Percentiles rank a stretch among this genome's conserved stretches.
Evolutionary conservation across 2,329 filamentous ascomycete species (phyloP).

Genomic region (Lithohypha guttulata): DNA sequence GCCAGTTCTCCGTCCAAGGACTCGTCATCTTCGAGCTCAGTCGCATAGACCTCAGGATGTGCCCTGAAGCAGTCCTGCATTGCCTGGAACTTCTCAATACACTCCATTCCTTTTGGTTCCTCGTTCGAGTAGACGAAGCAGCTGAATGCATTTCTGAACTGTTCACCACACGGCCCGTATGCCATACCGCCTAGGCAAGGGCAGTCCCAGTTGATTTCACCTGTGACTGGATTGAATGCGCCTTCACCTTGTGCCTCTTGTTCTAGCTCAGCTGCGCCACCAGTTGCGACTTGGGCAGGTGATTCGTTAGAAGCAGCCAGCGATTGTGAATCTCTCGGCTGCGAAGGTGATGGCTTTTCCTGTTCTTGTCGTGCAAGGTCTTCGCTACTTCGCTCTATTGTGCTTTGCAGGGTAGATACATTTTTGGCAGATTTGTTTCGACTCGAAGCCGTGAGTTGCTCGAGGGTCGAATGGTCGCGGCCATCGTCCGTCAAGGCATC

Average conservation of each 20-base stretch:
- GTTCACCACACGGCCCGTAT: constrained; percentile 83
- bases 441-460: constrained; percentile 18
- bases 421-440: constrained; percentile 28
- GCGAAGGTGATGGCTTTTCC: constrained; percentile 8
- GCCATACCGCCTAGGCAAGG: constrained; percentile 97
- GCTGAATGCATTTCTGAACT: constrained; percentile 93
- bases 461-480: constrained; percentile 14
- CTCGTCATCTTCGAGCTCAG: constrained; percentile 71
- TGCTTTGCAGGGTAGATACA: constrained; percentile 41
- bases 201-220: constrained; percentile 99
- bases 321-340: no score
- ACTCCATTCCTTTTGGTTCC: constrained; percentile 95
- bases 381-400: constrained; percentile 15
- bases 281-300: no score
- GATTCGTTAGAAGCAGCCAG: no score
- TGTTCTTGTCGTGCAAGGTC: constrained; percentile 14
- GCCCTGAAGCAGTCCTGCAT: constrained; percentile 97
- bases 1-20: constrained; percentile 36
- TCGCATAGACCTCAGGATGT: constrained; percentile 86
- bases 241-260: constrained; percentile 77
- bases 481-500: constrained; percentile 14
- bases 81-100: constrained; percentile 91
- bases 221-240: constrained; percentile 95
- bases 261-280: constrained; percentile 49
- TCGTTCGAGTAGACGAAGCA: constrained; percentile 94